Evolutionary conservation across 129 eudicot genomes (phyloP).

Genomic region (carrot (Daucus carota)): DNA sequence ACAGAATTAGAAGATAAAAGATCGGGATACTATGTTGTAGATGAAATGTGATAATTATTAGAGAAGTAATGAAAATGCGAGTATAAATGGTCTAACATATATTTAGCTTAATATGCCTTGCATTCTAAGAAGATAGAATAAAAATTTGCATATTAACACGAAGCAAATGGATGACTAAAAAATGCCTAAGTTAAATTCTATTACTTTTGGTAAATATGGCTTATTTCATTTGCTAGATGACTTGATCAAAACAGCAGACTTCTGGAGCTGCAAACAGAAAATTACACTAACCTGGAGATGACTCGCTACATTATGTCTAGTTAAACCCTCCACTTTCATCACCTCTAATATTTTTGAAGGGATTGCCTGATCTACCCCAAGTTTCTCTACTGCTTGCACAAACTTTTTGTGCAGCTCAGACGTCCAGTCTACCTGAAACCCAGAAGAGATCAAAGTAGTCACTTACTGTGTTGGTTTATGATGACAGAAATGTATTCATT

Average conservation of each 20-base stretch:
- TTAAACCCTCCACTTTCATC: conserved; percentile 73
- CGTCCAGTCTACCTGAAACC: conserved; percentile 80
- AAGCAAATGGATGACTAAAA: not conserved
- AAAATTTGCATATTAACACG: not conserved
- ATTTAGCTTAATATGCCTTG: not conserved
- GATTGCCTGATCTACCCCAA: conserved; percentile 81
- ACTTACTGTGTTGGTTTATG: not conserved
- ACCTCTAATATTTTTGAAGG: conserved; percentile 78
- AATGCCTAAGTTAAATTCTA: not conserved
- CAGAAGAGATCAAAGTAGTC: conserved; percentile 6
- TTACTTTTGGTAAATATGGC: not conserved
- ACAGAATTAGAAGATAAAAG: not conserved
- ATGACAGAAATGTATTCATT: not conserved
- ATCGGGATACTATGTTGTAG: not conserved
- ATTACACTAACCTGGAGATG: conserved; percentile 69
- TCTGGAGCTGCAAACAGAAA: not conserved
- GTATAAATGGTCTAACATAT: not conserved
- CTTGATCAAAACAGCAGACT: conserved; percentile 1
- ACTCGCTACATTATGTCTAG: conserved; percentile 76
- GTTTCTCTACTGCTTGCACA: conserved; percentile 82
- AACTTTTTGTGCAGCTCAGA: conserved; percentile 73
- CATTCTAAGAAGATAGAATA: not conserved
- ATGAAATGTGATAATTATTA: not conserved
- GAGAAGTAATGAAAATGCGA: not conserved
- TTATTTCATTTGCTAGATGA: not conserved